These are phyloP conservation scores for Yamadazyma kitorensis DNA, from an alignment of 805 yeast species.

Conservation along the genomic window DNA sequence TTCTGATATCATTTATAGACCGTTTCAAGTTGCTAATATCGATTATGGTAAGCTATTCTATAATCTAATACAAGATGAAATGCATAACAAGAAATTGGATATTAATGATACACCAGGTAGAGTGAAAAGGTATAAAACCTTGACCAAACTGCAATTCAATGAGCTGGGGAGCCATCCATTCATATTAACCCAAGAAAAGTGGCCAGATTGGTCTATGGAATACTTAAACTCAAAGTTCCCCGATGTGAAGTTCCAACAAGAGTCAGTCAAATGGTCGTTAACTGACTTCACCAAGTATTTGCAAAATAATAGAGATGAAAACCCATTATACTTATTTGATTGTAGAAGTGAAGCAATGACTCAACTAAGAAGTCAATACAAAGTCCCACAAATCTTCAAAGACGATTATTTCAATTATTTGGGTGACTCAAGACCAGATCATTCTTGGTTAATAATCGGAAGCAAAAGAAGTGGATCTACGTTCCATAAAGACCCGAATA, in stretches of 20 bases:
- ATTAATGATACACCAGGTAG: conserved; percentile 25
- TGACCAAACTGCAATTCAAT: conserved; percentile 48
- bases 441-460: conserved; percentile 89
- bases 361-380: conserved; percentile 51
- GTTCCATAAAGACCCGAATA: conserved; percentile 91
- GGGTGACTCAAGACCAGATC: conserved; percentile 70
- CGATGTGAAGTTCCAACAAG: conserved; percentile 70
- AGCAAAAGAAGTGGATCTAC: conserved; percentile 82
- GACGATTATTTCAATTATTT: conserved; percentile 60
- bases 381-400: conserved; percentile 50
- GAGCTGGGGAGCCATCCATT: conserved; percentile 60
- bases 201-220: conserved; percentile 66
- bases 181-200: conserved; percentile 47
- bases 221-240: conserved; percentile 54
- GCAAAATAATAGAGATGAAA: conserved; percentile 65
- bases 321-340: conserved; percentile 83
- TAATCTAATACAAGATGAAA: conserved; percentile 48
- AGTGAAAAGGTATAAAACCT: conserved; percentile 54
- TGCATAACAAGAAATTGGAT: conserved; percentile 22
- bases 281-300: conserved; percentile 60
- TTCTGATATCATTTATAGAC: conserved; percentile 78
- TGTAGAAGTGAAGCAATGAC: conserved; percentile 70
- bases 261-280: conserved; percentile 78
- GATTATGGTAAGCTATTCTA: conserved; percentile 52
- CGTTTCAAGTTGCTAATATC: conserved; percentile 76